Evolutionary conservation across 148 eudicot species (phyloP), one percentile per base, ranked within the genome.

Genomic region (Camellia sinensis): DNA sequence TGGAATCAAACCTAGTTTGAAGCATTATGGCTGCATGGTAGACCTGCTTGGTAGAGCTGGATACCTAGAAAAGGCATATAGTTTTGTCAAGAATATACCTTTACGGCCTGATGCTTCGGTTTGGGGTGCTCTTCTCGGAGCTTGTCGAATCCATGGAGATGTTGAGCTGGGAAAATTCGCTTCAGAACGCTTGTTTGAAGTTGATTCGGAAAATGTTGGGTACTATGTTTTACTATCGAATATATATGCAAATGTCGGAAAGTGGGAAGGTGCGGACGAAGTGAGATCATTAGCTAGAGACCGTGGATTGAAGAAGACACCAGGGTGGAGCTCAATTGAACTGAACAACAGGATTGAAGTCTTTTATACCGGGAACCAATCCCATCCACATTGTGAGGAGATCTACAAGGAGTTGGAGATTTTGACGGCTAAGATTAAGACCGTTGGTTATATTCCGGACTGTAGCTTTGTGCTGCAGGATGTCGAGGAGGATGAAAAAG

Each of bases 71-170:
- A 85, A 60, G 83, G 94, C 94, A 5, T 88, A 86, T 80, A 84
- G 82, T 50, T 85, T 91, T 70, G 88, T 92, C 43, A 69, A 82
- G 60, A 74, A 56, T 67, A 92, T 92, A 90, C 87, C 88, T 54
- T 18, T 88, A 72, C 80, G 66, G 75, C 97, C 97, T 4, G 94
- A 92, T 85, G 84, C 97, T 66, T 89, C 92, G 12, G 83, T 91
- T 44, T 92, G 97, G 92, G 94, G 97, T 67, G 97, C 97, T 80
- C 97, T 91, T 81, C 92, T 92, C 56, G 90, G 91, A 80, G 94
- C 97, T 82, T 91, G 94, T 83, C 85, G 97, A 70, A 87, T 86
- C 66, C 92, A 92, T 81, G 87, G 89, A 74, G 85, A 92, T 77
- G 63, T 89, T 22, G 94, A 91, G 82, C 72, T 92, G 86, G 92